A percentile compares a stretch with the other conserved stretches of the same genome.
phyloP scores from a whole-genome alignment of 331 rosid species.

The Saraca asoca region DNA sequence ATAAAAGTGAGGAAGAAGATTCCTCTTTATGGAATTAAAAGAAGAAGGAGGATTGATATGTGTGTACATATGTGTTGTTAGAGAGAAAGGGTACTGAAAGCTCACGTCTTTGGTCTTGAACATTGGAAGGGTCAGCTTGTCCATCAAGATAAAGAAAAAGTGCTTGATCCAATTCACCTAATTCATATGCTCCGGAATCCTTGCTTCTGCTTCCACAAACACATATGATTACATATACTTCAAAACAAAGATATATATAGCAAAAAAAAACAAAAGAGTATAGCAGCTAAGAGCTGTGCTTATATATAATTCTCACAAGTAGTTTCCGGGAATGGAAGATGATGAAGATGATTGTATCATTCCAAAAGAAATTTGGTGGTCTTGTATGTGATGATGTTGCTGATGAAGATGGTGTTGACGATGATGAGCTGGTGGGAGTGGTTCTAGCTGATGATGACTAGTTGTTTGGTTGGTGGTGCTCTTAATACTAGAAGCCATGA shows the following conservation, averaged over 20 bases:
- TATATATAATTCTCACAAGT: conserved; percentile 49
- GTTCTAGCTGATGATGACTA: conserved; percentile 37
- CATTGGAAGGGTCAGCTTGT: conserved; percentile 55
- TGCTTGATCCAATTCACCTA: conserved; percentile 92
- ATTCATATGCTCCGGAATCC: conserved; percentile 76
- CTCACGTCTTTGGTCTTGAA: conserved; percentile 81
- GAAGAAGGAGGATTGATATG: neutral
- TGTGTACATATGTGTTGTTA: neutral
- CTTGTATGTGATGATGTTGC: conserved; percentile 32
- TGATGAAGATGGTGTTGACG: conserved; percentile 24
- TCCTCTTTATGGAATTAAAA: conserved; percentile 25
- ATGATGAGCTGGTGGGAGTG: conserved; percentile 41
- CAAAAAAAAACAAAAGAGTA: neutral
- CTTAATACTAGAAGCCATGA: conserved; percentile 62
- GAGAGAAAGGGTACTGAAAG: conserved; percentile 24
- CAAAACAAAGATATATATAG: neutral
- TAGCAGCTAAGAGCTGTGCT: too few relatives aligned
- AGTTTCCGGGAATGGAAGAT: conserved; percentile 57
- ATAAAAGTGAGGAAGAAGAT: conserved; percentile 15
- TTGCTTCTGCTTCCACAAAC: conserved; percentile 52
- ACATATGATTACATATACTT: neutral
- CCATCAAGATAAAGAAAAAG: conserved; percentile 89
- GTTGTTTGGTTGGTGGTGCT: conserved; percentile 45
- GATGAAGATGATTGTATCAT: conserved; percentile 77
- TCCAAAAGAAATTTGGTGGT: conserved; percentile 62